A percentile compares a stretch with the other conserved stretches of the same genome.
Evolutionary conservation across 208 protist genomes (phyloP).

Genomic region (Acanthamoeba castellanii): DNA sequence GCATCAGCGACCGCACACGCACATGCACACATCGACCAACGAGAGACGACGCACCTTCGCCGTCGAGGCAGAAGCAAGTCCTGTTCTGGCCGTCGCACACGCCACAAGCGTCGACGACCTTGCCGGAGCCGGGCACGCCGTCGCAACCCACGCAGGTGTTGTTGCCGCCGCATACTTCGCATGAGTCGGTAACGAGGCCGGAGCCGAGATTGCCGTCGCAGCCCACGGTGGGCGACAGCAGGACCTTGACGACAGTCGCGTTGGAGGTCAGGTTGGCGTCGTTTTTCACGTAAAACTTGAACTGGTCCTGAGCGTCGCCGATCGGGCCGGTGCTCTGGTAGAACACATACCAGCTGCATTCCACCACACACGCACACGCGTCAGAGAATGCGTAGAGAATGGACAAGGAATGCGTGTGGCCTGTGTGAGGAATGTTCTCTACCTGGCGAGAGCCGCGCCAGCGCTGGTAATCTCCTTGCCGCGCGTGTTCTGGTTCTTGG

Average conservation of each 20-base stretch:
- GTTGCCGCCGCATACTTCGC: constrained; percentile 3
- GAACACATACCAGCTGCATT: neutral
- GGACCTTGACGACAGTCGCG: neutral
- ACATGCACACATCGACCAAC: neutral
- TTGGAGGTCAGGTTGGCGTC: neutral
- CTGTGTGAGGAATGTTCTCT: neutral
- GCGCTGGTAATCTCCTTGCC: neutral
- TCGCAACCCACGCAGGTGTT: constrained; percentile 60
- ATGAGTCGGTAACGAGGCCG: neutral
- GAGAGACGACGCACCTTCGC: neutral
- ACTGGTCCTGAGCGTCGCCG: neutral
- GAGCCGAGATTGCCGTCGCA: constrained; percentile 23
- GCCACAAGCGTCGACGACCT: constrained; percentile 7
- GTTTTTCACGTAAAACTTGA: constrained; percentile 23
- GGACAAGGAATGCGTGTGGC: too few relatives aligned
- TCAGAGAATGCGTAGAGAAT: neutral
- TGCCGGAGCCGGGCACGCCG: constrained; percentile 45
- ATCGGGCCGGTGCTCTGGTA: constrained; percentile 61
- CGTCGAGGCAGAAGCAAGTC: constrained; percentile 59
- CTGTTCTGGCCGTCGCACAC: constrained; percentile 19
- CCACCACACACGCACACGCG: neutral
- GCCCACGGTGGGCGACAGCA: neutral
- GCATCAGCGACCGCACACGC: neutral
- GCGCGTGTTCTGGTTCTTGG: neutral
- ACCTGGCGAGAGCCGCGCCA: neutral